Evolutionary conservation across 2,329 filamentous ascomycete genomes (phyloP).

Genomic region (Fusarium luffae): DNA sequence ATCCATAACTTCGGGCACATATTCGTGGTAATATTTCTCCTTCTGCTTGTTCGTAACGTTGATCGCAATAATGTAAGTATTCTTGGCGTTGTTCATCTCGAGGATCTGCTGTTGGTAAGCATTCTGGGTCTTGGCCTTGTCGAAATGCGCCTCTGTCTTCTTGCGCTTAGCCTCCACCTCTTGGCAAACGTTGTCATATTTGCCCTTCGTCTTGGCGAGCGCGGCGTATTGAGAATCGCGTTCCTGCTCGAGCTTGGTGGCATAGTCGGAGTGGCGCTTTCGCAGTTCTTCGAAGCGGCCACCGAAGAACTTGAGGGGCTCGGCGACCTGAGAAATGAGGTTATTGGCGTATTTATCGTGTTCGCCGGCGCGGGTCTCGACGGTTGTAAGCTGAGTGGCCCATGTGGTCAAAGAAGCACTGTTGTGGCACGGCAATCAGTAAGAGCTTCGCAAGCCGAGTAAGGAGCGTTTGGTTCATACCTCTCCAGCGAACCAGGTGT

Average conservation of each 20-base stretch:
- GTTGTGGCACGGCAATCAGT: slow-evolving; percentile 39
- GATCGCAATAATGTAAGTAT: slow-evolving; percentile 95
- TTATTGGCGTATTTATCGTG: slow-evolving; percentile 87
- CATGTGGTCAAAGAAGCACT: slow-evolving; percentile 96
- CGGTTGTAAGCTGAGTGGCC: slow-evolving; percentile 90
- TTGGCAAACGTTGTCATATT: slow-evolving; percentile 93
- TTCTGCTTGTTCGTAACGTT: slow-evolving; percentile 98
- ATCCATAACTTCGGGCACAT: slow-evolving; percentile 92
- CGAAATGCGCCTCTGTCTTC: slow-evolving; percentile 93
- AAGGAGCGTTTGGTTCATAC: slow-evolving; percentile 52
- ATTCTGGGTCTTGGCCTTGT: slow-evolving; percentile 90
- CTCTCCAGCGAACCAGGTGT: slow-evolving; percentile 96
- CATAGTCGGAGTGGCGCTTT: slow-evolving; percentile 90
- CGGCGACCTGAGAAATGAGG: slow-evolving; percentile 82
- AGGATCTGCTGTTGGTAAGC: slow-evolving; percentile 91
- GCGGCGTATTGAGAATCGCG: slow-evolving; percentile 86
- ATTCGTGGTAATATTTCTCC: slow-evolving; percentile 96
- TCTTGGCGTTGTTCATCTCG: slow-evolving; percentile 98
- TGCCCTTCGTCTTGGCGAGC: slow-evolving; percentile 88
- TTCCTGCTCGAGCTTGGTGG: slow-evolving; percentile 88
- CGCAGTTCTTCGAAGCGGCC: slow-evolving; percentile 88
- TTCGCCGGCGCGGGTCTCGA: slow-evolving; percentile 88
- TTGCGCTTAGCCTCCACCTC: slow-evolving; percentile 95
- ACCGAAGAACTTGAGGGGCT: slow-evolving; percentile 82
- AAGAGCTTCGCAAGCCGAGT: neutral